These are phyloP conservation scores for Tillandsia leiboldiana DNA, from an alignment of 176 grass and related monocot genomes.

Conservation along the genomic window DNA sequence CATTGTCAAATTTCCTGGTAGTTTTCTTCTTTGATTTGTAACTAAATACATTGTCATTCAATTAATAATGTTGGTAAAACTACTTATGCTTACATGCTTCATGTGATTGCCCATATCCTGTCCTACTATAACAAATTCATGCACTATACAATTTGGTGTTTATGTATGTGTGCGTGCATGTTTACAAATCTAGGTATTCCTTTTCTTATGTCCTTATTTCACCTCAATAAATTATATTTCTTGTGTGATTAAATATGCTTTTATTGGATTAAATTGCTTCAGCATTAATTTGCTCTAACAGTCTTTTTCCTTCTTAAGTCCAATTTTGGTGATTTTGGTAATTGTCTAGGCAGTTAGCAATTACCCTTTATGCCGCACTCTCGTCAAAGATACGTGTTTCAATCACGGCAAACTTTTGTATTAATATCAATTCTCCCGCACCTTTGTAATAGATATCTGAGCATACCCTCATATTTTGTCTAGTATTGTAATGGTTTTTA, in stretches of 20 bases:
- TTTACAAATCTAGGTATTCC: not conserved
- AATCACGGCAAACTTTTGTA: too few species aligned
- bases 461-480: too few species aligned
- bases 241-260: not conserved
- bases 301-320: not conserved
- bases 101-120: not conserved
- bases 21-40: conserved; percentile 8
- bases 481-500: too few species aligned
- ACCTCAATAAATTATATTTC: not conserved
- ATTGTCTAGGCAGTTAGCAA: too few species aligned
- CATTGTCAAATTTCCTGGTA: conserved; percentile 75
- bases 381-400: too few species aligned
- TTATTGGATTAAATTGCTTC: not conserved
- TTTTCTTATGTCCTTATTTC: not conserved
- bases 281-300: not conserved
- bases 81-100: not conserved
- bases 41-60: not conserved
- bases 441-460: too few species aligned
- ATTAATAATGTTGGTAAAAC: not conserved
- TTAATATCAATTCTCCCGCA: too few species aligned
- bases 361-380: too few species aligned
- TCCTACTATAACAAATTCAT: not conserved
- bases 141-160: not conserved
- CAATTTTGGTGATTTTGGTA: not conserved
- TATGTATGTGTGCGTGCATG: not conserved